Conservation (phyloP, 495 filamentous ascomycete species). For the Aspergillus diversus region DNA sequence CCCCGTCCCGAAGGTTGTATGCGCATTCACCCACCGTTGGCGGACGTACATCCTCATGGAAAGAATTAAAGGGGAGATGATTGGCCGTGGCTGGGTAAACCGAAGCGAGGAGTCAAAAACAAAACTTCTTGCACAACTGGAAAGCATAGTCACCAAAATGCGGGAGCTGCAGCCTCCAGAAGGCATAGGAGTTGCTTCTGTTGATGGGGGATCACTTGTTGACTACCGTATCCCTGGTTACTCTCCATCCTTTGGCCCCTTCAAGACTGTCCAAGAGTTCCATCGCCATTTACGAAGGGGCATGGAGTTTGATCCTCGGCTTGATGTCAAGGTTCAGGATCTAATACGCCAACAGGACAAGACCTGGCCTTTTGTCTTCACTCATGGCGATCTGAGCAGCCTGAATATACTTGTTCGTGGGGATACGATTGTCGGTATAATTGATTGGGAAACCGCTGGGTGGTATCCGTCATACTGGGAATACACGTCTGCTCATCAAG, state of each 20-base stretch:
- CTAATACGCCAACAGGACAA: constrained; percentile 41
- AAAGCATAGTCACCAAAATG: constrained; percentile 43
- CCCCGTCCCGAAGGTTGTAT: constrained; percentile 54
- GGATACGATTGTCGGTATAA: constrained; percentile 48
- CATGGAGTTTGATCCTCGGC: constrained; percentile 37
- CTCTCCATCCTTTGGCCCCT: constrained; percentile 44
- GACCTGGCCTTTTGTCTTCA: constrained; percentile 40
- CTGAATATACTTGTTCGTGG: constrained; percentile 45
- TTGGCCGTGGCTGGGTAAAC: constrained; percentile 35
- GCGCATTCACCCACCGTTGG: constrained; percentile 46
- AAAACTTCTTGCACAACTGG: constrained; percentile 50
- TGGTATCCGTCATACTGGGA: constrained; percentile 59
- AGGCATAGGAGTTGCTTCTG: constrained; percentile 38
- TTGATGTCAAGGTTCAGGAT: constrained; percentile 37
- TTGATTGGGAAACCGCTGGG: constrained; percentile 40
- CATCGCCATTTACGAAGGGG: constrained; percentile 46
- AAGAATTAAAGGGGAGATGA: constrained; percentile 48
- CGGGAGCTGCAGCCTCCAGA: constrained; percentile 39
- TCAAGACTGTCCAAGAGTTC: constrained; percentile 45
- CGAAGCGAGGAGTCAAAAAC: constrained; percentile 43
- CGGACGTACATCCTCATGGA: constrained; percentile 57
- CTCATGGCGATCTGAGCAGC: constrained; percentile 48
- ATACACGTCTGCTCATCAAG: constrained; percentile 53
- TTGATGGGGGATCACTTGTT: constrained; percentile 45
- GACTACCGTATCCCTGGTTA: constrained; percentile 41